Conservation (phyloP, 2,329 filamentous ascomycete genomes). For the Juglanconis sp. region DNA sequence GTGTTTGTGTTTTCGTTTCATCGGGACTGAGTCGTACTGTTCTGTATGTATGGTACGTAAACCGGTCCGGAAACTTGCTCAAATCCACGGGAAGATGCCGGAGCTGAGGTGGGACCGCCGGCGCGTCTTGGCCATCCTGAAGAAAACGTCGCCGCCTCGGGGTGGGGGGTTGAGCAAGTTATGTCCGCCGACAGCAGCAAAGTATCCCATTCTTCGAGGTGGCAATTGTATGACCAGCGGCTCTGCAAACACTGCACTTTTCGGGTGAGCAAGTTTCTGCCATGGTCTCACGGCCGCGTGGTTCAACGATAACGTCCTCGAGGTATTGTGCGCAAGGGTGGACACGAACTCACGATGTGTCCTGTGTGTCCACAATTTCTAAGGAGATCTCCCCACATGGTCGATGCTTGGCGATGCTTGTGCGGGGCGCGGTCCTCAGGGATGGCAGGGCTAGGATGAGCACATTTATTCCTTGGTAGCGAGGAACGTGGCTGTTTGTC, state of each 20-base stretch:
- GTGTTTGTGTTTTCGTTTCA: background rate
- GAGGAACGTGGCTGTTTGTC: background rate
- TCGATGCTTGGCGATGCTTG: background rate
- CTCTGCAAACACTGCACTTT: too few relatives aligned
- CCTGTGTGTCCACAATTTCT: background rate
- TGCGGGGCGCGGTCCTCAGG: background rate
- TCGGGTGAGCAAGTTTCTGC: too few relatives aligned
- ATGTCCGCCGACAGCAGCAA: background rate
- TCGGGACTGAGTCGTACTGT: background rate
- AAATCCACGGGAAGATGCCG: background rate
- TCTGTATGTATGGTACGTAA: too few relatives aligned
- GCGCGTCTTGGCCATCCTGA: background rate
- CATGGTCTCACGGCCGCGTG: too few relatives aligned
- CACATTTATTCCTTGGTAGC: slow-evolving; percentile 11
- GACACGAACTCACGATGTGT: background rate
- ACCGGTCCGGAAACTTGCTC: slow-evolving; percentile 4
- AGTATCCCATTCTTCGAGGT: too few relatives aligned
- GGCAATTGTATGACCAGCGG: too few relatives aligned
- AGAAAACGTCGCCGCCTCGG: too few relatives aligned
- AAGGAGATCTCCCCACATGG: background rate
- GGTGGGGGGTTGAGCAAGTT: background rate
- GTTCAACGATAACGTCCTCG: background rate
- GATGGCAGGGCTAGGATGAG: slow-evolving; percentile 6
- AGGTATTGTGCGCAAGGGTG: background rate
- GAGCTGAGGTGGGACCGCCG: background rate